A percentile compares a stretch with the other conserved stretches of the same genome.
Conservation (phyloP, 805 yeast genomes). For the Monosporozyma yasuniensis region DNA sequence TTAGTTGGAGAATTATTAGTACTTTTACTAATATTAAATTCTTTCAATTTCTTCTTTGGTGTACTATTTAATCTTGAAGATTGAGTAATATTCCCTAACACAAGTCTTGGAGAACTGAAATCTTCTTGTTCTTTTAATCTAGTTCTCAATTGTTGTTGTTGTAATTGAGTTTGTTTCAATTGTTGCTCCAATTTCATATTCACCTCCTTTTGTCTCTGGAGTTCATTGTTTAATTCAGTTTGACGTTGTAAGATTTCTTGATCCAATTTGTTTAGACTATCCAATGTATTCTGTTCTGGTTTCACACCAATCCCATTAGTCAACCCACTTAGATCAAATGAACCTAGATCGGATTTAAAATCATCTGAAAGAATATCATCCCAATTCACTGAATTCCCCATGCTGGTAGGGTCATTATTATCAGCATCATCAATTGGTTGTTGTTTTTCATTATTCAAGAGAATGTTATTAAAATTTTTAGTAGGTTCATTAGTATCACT, state of each 20-base stretch:
- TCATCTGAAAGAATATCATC: not conserved
- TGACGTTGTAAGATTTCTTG: constrained; percentile 20
- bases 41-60: constrained; percentile 9
- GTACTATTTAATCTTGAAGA: constrained; percentile 10
- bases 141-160: constrained; percentile 23
- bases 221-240: constrained; percentile 21
- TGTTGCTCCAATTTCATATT: constrained; percentile 24
- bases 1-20: constrained; percentile 1
- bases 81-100: constrained; percentile 9
- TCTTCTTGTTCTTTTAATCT: constrained; percentile 20
- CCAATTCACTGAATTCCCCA: not conserved
- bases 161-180: constrained; percentile 21
- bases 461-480: not conserved
- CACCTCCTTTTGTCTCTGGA: constrained; percentile 25
- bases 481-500: not conserved
- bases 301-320: not conserved
- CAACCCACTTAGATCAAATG: not conserved
- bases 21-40: constrained; percentile 3
- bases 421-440: not conserved
- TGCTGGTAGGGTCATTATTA: not conserved
- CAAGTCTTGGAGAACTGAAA: constrained; percentile 2
- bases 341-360: not conserved
- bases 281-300: not conserved
- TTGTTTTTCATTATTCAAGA: not conserved
- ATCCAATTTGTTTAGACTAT: constrained; percentile 4